phyloP scores from a whole-genome alignment of 179 eudicot species.

The Heliamphora pulchella region DNA sequence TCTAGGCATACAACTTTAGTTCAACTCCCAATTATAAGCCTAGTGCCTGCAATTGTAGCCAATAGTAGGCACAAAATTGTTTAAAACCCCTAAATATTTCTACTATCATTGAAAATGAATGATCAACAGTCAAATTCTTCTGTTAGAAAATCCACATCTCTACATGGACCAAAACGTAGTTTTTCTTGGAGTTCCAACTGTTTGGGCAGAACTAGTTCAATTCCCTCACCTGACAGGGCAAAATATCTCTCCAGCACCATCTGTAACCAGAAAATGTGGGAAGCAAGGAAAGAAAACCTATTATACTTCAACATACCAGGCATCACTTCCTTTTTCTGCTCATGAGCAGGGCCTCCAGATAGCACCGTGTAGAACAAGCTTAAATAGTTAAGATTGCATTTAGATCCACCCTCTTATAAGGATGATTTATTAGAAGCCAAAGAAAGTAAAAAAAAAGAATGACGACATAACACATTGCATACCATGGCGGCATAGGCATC shows the following conservation, averaged over 20 bases:
- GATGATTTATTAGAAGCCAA: not conserved
- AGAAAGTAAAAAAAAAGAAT: not conserved
- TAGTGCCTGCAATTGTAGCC: not conserved
- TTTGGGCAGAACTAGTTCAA: slow-evolving; percentile 75
- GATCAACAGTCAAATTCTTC: not conserved
- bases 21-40: not conserved
- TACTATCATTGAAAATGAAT: not conserved
- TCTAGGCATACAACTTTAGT: not conserved
- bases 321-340: not conserved
- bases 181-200: slow-evolving; percentile 60
- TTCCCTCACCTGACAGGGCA: slow-evolving; percentile 41
- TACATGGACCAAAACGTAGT: slow-evolving; percentile 50
- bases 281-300: not conserved
- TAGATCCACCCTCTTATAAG: not conserved
- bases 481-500: slow-evolving; percentile 92
- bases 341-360: not conserved
- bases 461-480: slow-evolving; percentile 15
- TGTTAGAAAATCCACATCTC: slow-evolving; percentile 13
- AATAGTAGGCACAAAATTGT: not conserved
- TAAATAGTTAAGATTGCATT: not conserved
- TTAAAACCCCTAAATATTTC: not conserved
- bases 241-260: slow-evolving; percentile 76
- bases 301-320: not conserved
- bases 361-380: not conserved
- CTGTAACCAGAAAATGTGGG: slow-evolving; percentile 27